Evolutionary conservation across 2,329 filamentous ascomycete genomes (phyloP), one percentile per base, ranked within the genome.

Genomic region (Botrytis hyacinthi): DNA sequence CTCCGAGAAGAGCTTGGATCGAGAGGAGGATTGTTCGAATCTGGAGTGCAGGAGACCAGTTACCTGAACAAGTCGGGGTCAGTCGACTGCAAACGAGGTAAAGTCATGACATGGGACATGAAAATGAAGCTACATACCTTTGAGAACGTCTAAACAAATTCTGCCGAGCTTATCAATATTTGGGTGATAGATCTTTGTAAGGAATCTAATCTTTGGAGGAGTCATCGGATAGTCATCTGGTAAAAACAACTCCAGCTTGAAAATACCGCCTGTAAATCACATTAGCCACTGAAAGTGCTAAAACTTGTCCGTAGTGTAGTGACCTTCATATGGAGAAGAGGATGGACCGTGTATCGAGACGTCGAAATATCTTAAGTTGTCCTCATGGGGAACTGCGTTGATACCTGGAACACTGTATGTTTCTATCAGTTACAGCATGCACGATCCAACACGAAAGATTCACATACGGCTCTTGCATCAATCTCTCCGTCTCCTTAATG

Each of bases 151-250:
- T 68, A 99, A 86, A 82, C 97, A 99, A 84, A 99, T 99, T 75
- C 96, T 92, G 75, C 96, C 96, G 3, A 99, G 90, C 84, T 97
- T 97, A 83, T 99, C 96, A 79, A 99, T 98, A 83, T 99, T 99
- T 70, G 96, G 96, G 83, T 99, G 97, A 84, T 98, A 99, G 83
- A 99, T 98, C 85, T 97, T 98, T 79, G 97, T 99, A 70, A 99
- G 87, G 84, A 99, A 99, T 72, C 96, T 93, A 81, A 99, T 98
- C 87, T 98, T 98, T 63, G 96, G 96, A 71, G 96, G 95, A 48
- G 94, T 97, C 96, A 99, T 99, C 60, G 96, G 96, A 83, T 99
- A 99, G 85, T 99, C 96, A 81, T 99, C 96, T 62, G 97, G 97
- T 37, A 99, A 88, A 83, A 99, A 99, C 32, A 99, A 90, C 84